These are phyloP conservation scores for Talaromyces funiculosus DNA, from an alignment of 2,329 filamentous ascomycete genomes.

Conservation along the genomic window DNA sequence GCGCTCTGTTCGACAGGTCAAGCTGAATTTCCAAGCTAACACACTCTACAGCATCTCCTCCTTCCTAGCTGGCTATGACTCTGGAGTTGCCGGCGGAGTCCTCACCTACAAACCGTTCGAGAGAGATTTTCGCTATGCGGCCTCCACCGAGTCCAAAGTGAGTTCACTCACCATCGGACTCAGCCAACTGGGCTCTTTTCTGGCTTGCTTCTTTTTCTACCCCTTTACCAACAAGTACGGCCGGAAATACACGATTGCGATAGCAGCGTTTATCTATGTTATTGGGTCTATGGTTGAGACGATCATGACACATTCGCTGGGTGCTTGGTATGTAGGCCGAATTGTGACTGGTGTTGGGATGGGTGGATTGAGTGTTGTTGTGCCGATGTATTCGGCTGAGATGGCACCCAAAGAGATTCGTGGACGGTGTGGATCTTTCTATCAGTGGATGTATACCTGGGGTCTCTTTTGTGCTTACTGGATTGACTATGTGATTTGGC, in stretches of 20 bases:
- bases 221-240: conserved; percentile 41
- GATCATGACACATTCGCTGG: conserved; percentile 38
- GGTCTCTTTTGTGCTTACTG: conserved; percentile 47
- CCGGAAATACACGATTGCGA: conserved; percentile 38
- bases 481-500: conserved; percentile 40
- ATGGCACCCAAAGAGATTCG: conserved; percentile 40
- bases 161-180: conserved; percentile 43
- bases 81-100: conserved; percentile 27
- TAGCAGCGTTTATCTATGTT: conserved; percentile 40
- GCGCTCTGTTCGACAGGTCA: neutral
- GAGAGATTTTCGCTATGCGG: conserved; percentile 33
- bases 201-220: conserved; percentile 44
- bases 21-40: neutral
- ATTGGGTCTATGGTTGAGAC: conserved; percentile 40
- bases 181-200: conserved; percentile 46
- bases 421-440: conserved; percentile 44
- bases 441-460: conserved; percentile 44
- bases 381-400: conserved; percentile 36
- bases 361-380: conserved; percentile 36
- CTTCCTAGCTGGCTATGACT: conserved; percentile 29
- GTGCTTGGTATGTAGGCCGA: conserved; percentile 41
- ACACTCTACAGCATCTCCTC: neutral
- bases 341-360: conserved; percentile 42
- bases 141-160: conserved; percentile 31
- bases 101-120: conserved; percentile 38